Conservation (phyloP, 345 rosid species). For the Triadica sebifera region DNA sequence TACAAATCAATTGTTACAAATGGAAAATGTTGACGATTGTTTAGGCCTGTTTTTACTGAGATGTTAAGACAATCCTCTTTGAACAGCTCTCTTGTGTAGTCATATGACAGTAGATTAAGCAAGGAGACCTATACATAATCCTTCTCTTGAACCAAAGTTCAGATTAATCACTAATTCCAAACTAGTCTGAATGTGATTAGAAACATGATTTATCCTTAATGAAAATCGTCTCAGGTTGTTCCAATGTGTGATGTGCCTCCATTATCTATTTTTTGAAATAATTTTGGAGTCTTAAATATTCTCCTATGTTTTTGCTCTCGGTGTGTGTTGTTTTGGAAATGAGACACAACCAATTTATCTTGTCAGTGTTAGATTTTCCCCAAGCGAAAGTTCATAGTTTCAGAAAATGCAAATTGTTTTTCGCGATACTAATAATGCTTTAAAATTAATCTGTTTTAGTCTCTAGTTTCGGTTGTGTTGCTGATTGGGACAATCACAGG, state of each 20-base stretch:
- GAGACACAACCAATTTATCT: background rate
- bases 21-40: background rate
- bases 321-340: background rate
- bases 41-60: background rate
- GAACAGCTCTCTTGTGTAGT: background rate
- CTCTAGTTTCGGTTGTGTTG: conserved; percentile 12
- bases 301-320: background rate
- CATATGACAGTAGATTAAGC: background rate
- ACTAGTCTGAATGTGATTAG: background rate
- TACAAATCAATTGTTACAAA: background rate
- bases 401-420: background rate
- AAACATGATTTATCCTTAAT: background rate
- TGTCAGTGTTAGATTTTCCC: background rate
- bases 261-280: background rate
- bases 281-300: background rate
- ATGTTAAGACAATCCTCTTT: background rate
- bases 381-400: background rate
- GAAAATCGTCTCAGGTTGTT: background rate
- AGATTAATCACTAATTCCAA: background rate
- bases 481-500: conserved; percentile 39
- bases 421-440: conserved; percentile 6
- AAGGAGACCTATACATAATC: background rate
- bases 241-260: background rate
- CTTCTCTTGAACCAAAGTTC: background rate
- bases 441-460: background rate